Conservation (phyloP, 1,139 yeast species). For the Taphrina wiesneri region DNA sequence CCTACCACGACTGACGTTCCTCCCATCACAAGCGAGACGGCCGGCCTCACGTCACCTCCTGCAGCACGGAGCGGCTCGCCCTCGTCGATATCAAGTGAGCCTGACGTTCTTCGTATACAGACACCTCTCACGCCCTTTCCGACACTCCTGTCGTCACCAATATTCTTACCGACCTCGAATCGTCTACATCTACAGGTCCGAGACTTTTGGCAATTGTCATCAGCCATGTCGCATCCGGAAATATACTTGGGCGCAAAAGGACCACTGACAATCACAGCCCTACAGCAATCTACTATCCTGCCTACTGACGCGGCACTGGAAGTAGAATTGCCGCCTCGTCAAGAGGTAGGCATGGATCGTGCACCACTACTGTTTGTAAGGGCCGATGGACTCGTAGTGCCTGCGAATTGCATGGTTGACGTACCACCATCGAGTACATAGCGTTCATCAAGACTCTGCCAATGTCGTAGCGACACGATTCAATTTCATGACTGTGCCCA, state of each 20-base stretch:
- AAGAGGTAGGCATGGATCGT: not conserved
- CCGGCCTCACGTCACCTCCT: too few species aligned
- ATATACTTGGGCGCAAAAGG: conserved; percentile 31
- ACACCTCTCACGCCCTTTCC: conserved; percentile 30
- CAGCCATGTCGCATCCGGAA: conserved; percentile 1
- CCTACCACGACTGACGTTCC: not conserved
- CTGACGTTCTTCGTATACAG: not conserved
- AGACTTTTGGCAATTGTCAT: conserved; percentile 15
- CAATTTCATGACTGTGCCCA: conserved; percentile 21
- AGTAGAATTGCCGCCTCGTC: conserved; percentile 18
- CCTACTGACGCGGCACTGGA: conserved; percentile 18
- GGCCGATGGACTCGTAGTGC: conserved; percentile 18
- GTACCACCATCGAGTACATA: not conserved
- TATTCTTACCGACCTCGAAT: conserved; percentile 7
- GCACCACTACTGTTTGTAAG: conserved; percentile 29
- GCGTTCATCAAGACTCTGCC: not conserved
- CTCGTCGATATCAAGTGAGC: too few species aligned
- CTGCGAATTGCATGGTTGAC: conserved; percentile 17
- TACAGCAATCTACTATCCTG: conserved; percentile 3
- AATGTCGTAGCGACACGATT: not conserved
- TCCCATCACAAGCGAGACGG: not conserved
- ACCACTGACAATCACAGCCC: conserved; percentile 22
- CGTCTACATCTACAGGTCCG: conserved; percentile 19
- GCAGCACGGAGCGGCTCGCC: too few species aligned
- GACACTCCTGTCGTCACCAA: conserved; percentile 21